Conservation (phyloP, 495 filamentous ascomycete genomes). For the Xylaria sp. region DNA sequence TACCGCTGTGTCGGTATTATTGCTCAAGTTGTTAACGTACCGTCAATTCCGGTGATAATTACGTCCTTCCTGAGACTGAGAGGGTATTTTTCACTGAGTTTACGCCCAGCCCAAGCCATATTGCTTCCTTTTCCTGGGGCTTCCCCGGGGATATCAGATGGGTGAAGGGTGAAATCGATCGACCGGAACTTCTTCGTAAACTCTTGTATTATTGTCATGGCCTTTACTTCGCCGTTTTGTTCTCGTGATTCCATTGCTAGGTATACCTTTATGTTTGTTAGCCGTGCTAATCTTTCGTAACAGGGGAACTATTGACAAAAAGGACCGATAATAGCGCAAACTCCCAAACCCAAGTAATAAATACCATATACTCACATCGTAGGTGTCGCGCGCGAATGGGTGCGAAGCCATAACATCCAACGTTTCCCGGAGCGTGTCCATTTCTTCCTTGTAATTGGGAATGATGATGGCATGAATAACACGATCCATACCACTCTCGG, state of each 20-base stretch:
- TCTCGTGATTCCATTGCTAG: conserved; percentile 77
- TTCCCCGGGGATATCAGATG: conserved; percentile 65
- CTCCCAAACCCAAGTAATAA: not conserved
- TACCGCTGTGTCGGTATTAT: not conserved
- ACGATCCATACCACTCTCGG: conserved; percentile 46
- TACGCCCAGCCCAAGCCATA: conserved; percentile 67
- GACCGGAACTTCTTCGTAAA: conserved; percentile 66
- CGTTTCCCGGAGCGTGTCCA: conserved; percentile 68
- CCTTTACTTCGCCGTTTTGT: conserved; percentile 59
- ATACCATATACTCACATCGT: conserved; percentile 63
- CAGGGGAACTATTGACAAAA: not conserved
- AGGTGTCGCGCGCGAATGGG: conserved; percentile 64
- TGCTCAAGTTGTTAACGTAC: conserved; percentile 47
- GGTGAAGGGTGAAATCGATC: conserved; percentile 68
- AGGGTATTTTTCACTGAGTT: conserved; percentile 64
- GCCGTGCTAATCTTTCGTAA: not conserved
- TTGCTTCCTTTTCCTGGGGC: conserved; percentile 74
- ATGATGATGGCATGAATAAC: conserved; percentile 70
- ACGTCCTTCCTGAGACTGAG: conserved; percentile 60
- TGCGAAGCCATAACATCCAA: conserved; percentile 70
- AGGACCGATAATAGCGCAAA: not conserved
- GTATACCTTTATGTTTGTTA: conserved; percentile 58
- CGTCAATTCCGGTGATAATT: conserved; percentile 73
- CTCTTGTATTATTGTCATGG: conserved; percentile 56
- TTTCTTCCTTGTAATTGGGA: conserved; percentile 74